phyloP scores from a whole-genome alignment of 1,284 basidiomycete species.

The Pseudozyma sp. region DNA sequence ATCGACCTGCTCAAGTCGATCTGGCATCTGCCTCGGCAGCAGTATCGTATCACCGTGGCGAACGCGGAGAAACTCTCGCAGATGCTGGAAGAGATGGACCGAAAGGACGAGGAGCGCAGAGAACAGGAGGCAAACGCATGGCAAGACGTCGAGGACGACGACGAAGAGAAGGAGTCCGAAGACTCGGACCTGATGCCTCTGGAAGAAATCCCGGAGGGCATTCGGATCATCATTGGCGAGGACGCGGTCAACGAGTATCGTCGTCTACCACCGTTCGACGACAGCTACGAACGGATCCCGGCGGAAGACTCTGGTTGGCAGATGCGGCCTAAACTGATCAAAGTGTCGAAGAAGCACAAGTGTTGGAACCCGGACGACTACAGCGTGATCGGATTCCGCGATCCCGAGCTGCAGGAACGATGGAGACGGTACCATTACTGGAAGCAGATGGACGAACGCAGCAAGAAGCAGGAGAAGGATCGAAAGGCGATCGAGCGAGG shows the following conservation, averaged over 20 bases:
- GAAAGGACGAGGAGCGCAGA: no score
- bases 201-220: not conserved
- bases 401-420: not conserved
- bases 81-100: no score
- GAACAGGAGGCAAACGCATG: no score
- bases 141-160: not conserved
- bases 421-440: not conserved
- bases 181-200: not conserved
- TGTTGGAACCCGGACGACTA: not conserved
- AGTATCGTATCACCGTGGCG: no score
- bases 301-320: not conserved
- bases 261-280: not conserved
- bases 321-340: not conserved
- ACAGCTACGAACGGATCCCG: no score
- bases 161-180: not conserved
- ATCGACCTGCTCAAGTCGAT: no score
- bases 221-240: not conserved
- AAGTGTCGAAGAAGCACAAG: no score
- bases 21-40: no score
- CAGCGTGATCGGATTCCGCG: not conserved
- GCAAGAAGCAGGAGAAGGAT: not conserved
- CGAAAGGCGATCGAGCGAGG: not conserved
- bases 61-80: no score
- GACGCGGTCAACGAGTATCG: not conserved
- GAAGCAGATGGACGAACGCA: not conserved